Evolutionary conservation across 768 basidiomycete genomes (phyloP).

Genomic region (Russula foetens): DNA sequence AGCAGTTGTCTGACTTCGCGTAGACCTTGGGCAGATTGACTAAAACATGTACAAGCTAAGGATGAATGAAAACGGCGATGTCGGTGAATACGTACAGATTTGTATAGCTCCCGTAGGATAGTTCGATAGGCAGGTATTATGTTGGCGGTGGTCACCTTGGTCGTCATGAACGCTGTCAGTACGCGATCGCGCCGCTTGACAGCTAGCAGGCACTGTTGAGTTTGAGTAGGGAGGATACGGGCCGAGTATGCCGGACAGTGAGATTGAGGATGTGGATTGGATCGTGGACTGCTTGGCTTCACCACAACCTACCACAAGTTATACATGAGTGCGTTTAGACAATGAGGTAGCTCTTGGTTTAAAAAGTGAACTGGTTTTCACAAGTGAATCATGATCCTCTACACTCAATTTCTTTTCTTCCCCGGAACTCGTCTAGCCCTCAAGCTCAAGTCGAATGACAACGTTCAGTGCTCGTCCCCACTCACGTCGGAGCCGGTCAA

Average conservation of each 20-base stretch:
- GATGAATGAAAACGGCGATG: neutral
- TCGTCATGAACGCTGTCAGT: neutral
- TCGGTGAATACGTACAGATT: slow-evolving; percentile 35
- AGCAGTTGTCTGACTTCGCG: slow-evolving; percentile 36
- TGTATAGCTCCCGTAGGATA: slow-evolving; percentile 47
- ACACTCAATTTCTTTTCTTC: neutral
- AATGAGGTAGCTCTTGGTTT: neutral
- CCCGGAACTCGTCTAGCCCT: neutral
- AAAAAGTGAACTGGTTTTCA: neutral
- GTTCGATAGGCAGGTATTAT: slow-evolving; percentile 37
- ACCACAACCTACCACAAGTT: neutral
- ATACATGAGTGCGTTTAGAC: neutral
- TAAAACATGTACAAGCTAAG: slow-evolving; percentile 18
- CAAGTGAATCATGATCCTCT: neutral
- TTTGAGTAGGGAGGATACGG: neutral
- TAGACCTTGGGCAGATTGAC: slow-evolving; percentile 32
- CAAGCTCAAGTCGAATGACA: neutral
- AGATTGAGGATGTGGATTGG: neutral
- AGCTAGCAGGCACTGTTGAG: too few relatives aligned
- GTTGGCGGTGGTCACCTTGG: slow-evolving; percentile 7
- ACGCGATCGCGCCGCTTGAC: too few relatives aligned
- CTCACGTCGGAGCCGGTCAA: neutral
- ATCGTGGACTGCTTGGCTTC: too few relatives aligned
- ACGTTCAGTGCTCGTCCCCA: neutral
- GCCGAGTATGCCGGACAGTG: neutral